Evolutionary conservation across 176 grass and related monocot genomes (phyloP).

Genomic region (Aegilops longissima): DNA sequence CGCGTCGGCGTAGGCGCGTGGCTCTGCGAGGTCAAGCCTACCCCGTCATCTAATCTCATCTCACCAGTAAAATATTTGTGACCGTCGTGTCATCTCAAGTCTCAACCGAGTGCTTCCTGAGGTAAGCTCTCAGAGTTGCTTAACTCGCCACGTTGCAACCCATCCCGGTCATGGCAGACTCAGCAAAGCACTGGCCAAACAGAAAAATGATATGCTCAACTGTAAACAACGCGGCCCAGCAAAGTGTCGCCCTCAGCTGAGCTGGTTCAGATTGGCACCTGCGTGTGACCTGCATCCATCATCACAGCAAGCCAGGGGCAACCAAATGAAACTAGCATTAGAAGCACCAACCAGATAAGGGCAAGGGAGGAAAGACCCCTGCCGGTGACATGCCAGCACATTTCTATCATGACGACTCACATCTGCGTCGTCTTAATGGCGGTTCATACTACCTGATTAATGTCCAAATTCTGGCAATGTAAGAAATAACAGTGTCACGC

Average conservation of each 20-base stretch:
- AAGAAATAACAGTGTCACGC: neutral
- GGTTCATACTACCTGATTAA: neutral
- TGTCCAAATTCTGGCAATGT: neutral
- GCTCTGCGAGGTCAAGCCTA: neutral
- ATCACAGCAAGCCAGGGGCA: neutral
- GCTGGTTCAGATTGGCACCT: neutral
- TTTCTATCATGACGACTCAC: neutral
- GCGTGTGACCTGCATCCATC: neutral
- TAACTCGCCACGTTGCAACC: neutral
- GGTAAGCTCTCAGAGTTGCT: neutral
- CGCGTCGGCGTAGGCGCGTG: neutral
- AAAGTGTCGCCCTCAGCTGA: neutral
- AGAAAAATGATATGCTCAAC: neutral
- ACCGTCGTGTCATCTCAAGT: conserved; percentile 15
- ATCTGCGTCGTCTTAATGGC: neutral
- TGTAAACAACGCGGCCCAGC: neutral
- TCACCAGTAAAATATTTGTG: neutral
- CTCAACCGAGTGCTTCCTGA: conserved; percentile 12
- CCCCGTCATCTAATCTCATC: neutral
- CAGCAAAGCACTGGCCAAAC: neutral
- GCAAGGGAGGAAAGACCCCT: neutral
- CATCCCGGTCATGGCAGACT: neutral
- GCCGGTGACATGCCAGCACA: neutral
- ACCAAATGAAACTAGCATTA: neutral
- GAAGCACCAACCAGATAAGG: neutral